Conservation (phyloP, 352 stramenopile genomes). For the Phytophthora sojae region DNA sequence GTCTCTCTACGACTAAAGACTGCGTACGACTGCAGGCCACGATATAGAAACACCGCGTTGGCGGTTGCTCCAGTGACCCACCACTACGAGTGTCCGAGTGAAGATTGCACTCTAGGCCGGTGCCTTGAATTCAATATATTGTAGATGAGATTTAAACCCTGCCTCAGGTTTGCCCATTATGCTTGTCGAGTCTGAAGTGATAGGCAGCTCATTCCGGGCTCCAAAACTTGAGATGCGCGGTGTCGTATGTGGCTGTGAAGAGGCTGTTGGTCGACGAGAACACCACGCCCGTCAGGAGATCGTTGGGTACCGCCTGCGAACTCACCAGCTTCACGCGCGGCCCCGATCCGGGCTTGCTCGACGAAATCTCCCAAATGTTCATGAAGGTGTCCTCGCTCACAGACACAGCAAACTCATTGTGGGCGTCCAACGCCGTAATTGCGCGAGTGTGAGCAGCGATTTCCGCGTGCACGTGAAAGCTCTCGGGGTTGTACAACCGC, state of each 20-base stretch:
- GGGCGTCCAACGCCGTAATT: constrained; percentile 68
- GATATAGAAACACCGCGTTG: background rate
- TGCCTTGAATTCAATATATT: constrained; percentile 36
- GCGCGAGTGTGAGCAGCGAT: constrained; percentile 75
- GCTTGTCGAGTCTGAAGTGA: constrained; percentile 5
- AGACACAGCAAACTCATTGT: constrained; percentile 59
- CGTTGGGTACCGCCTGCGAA: constrained; percentile 68
- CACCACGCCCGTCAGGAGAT: constrained; percentile 65
- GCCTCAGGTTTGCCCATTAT: constrained; percentile 19
- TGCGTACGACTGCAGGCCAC: constrained; percentile 3
- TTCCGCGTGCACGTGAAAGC: constrained; percentile 64
- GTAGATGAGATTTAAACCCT: constrained; percentile 22
- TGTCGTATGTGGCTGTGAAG: constrained; percentile 73
- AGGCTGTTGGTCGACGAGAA: constrained; percentile 60
- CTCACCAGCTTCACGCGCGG: constrained; percentile 60
- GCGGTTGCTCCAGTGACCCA: constrained; percentile 6
- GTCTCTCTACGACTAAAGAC: constrained; percentile 74
- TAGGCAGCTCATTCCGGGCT: constrained; percentile 49
- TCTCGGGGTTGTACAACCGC: constrained; percentile 60
- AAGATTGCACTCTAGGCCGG: constrained; percentile 1
- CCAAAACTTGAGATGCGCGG: constrained; percentile 75
- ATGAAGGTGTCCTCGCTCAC: constrained; percentile 84
- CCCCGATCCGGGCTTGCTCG: constrained; percentile 24
- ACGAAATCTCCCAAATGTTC: constrained; percentile 74
- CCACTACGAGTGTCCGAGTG: background rate